Conservation (phyloP, 768 basidiomycete genomes). For the Auriscalpium orientale region DNA sequence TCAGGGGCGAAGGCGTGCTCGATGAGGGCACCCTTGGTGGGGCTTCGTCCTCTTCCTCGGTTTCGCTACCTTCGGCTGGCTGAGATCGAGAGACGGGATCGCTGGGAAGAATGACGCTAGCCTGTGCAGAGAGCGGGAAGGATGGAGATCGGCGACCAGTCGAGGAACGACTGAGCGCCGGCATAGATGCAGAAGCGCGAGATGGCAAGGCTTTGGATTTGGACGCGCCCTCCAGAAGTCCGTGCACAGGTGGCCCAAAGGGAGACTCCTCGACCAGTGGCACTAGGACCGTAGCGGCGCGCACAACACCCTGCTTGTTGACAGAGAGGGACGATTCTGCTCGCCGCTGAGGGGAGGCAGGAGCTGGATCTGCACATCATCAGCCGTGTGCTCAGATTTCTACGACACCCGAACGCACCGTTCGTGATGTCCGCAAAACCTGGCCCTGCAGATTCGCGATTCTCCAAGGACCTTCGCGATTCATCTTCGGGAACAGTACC, state of each 20-base stretch:
- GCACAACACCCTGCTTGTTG: no score
- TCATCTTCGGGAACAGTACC: slow-evolving; percentile 34
- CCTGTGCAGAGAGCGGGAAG: slow-evolving; percentile 2
- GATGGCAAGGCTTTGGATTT: neutral
- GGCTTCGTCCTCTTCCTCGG: slow-evolving; percentile 17
- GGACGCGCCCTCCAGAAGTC: neutral
- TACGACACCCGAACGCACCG: no score
- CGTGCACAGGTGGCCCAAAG: neutral
- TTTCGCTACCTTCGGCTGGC: slow-evolving; percentile 19
- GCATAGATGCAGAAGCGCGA: neutral
- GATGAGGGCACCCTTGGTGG: slow-evolving; percentile 50
- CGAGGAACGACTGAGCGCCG: slow-evolving; percentile 1
- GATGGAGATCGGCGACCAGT: neutral
- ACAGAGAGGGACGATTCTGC: no score
- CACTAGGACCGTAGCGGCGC: neutral
- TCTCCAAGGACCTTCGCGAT: no score
- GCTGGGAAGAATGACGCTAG: neutral
- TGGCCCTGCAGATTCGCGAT: no score
- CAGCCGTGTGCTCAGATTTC: no score
- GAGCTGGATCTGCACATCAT: no score
- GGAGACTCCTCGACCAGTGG: neutral
- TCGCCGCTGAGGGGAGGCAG: no score
- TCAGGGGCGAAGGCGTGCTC: slow-evolving; percentile 30
- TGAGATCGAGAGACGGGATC: neutral
- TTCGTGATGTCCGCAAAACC: no score